These are phyloP conservation scores for Barnettozyma salicaria DNA, from an alignment of 805 yeast genomes.

Conservation along the genomic window DNA sequence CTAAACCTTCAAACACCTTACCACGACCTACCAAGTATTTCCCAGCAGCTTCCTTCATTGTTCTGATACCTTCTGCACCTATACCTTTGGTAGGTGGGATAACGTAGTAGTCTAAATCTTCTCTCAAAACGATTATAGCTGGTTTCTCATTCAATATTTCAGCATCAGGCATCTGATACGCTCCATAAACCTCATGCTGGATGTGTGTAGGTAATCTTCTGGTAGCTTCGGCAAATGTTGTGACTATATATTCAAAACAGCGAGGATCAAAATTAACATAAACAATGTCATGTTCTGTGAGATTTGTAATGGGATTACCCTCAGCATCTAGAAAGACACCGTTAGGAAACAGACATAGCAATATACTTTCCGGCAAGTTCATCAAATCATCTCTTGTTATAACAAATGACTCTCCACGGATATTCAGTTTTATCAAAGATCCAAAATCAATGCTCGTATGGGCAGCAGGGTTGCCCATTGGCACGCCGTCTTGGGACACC, in stretches of 20 bases:
- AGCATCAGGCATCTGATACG: conserved; percentile 42
- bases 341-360: conserved; percentile 82
- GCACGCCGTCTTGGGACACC: conserved; percentile 42
- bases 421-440: conserved; percentile 67
- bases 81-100: conserved; percentile 67
- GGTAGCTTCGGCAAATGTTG: conserved; percentile 64
- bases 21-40: conserved; percentile 49
- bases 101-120: conserved; percentile 90
- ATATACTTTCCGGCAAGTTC: conserved; percentile 85
- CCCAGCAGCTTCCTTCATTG: conserved; percentile 70
- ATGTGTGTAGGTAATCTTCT: conserved; percentile 42
- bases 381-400: conserved; percentile 84
- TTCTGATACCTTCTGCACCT: conserved; percentile 52
- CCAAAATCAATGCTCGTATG: conserved; percentile 37
- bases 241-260: conserved; percentile 80
- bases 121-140: conserved; percentile 84
- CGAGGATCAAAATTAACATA: conserved; percentile 80
- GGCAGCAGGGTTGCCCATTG: conserved; percentile 8
- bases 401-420: conserved; percentile 68
- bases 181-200: conserved; percentile 34
- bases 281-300: conserved; percentile 76
- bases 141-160: conserved; percentile 75
- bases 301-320: conserved; percentile 72
- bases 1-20: conserved; percentile 76
- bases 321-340: conserved; percentile 77